Base-by-base conservation (phyloP, 768 basidiomycete genomes). In the Suillus tomentosus region DNA sequence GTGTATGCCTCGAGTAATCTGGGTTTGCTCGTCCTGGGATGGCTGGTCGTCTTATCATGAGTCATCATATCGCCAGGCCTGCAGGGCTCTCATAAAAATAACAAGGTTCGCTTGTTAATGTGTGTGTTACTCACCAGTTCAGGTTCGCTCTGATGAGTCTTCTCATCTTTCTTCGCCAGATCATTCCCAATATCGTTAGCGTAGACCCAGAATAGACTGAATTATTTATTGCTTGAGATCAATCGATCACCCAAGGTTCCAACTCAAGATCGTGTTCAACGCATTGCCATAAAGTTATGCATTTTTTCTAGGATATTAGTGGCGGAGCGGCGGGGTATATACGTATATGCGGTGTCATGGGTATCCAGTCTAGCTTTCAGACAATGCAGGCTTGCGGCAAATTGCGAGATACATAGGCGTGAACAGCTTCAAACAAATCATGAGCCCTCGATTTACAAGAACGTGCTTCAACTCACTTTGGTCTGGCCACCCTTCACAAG, bases 401-500 rank as follows among this genome's bases (percentile, higher is more conserved):
- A 94, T 71, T 39, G 86, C 89, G n/a, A 94, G 78, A 69, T 89
- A 92, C 92, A 95, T 95, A 0, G 92, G 93, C 8, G 93, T 94
- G 77, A 94, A 94, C 15, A 94, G 81, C 92, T 94, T 71, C 62
- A 43, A 60, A 70, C 40, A 19, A 8, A 58, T 15, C n/a, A 15
- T 57, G 59, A 55, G 66, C 54, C 56, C 14, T 36, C 27, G 55
- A 59, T 50, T 11, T 42, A 43, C 54, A 6, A 45, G 34, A 56
- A 14, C 8, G 2, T 50, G 37, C 27, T 22, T 10, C 60, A 22
- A 75, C 84, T 54, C 63, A 92, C 92, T 86, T 96, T 96, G 63
- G 83, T 84, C 74, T 90, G 88, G 19, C 96, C 96, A 69, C 95
- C 94, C 70, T 85, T 84, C 42, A 95, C 91, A 15, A 98, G 80